These are phyloP conservation scores for Pinus taeda DNA, from an alignment of 75 land plant genomes.

Conservation along the genomic window DNA sequence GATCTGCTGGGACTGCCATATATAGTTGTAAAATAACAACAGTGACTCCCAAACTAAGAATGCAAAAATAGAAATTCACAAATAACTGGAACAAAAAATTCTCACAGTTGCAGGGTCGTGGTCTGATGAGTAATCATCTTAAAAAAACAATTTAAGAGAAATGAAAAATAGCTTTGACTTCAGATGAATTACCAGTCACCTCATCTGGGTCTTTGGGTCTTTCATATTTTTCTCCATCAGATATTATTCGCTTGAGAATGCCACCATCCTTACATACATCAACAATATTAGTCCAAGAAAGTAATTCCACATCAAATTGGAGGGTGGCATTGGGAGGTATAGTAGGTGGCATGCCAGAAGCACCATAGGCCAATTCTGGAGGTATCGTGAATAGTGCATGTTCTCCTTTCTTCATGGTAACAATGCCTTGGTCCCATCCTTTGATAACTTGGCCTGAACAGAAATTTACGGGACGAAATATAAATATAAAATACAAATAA, in stretches of 20 bases:
- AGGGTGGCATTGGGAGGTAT: slow-evolving; percentile 82
- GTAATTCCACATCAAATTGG: slow-evolving; percentile 72
- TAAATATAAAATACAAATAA: not conserved
- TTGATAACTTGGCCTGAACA: slow-evolving; percentile 64
- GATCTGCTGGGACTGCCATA: not conserved
- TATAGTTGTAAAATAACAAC: not conserved
- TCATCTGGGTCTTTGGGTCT: slow-evolving; percentile 41
- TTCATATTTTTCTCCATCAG: slow-evolving; percentile 35
- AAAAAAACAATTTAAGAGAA: no score
- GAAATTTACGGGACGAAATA: not conserved
- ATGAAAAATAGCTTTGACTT: not conserved
- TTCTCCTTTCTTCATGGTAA: slow-evolving; percentile 86
- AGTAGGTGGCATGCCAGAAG: slow-evolving; percentile 52
- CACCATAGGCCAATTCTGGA: slow-evolving; percentile 71
- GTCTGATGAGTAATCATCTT: no score
- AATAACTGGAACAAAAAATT: not conserved
- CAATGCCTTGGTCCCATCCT: slow-evolving; percentile 76
- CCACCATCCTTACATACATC: slow-evolving; percentile 62
- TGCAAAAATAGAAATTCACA: not conserved
- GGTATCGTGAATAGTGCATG: slow-evolving; percentile 74
- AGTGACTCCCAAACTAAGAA: not conserved
- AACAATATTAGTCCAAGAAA: slow-evolving; percentile 71
- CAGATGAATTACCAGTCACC: slow-evolving; percentile 35
- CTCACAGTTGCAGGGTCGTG: no score
- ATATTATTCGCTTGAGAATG: slow-evolving; percentile 37